Evolutionary conservation across 768 basidiomycete species (phyloP).

Genomic region (Gymnopilus junonius): DNA sequence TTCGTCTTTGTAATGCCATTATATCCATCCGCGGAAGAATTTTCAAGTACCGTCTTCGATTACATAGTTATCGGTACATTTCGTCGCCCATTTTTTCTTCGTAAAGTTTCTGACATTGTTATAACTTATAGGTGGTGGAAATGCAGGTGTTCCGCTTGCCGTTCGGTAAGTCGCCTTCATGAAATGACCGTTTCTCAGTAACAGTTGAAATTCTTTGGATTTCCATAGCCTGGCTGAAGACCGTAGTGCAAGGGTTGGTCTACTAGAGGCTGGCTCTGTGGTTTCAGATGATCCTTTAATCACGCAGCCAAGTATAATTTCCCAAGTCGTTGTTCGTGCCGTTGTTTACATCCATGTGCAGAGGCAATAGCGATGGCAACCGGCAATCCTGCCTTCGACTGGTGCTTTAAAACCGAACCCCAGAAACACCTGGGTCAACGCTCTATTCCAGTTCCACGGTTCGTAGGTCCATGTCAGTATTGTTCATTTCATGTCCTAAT

Average conservation of each 20-base stretch:
- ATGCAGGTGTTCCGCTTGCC: neutral
- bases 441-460: neutral
- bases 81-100: neutral
- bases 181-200: too few species aligned
- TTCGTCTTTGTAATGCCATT: too few species aligned
- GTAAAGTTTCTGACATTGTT: neutral
- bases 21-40: too few species aligned
- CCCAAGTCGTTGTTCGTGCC: neutral
- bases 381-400: neutral
- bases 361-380: neutral
- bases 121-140: neutral
- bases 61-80: neutral
- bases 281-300: neutral
- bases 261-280: neutral
- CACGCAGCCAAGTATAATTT: neutral
- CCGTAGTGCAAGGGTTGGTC: neutral
- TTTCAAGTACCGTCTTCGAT: neutral
- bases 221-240: neutral
- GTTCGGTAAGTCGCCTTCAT: neutral
- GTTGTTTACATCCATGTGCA: neutral
- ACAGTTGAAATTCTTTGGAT: neutral
- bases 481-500: neutral
- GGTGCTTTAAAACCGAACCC: neutral
- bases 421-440: neutral
- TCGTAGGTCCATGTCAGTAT: neutral